phyloP scores from a whole-genome alignment of 2,329 filamentous ascomycete genomes.

The Stromatinia cepivora region DNA sequence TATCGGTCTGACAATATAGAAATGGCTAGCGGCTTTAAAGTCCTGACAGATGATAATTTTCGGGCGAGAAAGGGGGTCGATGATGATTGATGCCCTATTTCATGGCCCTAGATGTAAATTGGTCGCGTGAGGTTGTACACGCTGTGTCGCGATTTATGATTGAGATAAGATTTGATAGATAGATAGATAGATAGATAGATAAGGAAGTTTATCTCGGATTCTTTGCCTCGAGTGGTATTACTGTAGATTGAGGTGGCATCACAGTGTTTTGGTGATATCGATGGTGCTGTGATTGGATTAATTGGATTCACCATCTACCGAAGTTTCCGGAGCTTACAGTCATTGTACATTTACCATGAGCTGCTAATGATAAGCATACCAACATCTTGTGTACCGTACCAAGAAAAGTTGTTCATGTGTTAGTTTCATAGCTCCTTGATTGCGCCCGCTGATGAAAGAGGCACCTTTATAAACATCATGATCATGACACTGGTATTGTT shows the following conservation, averaged over 20 bases:
- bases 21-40: not conserved
- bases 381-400: not conserved
- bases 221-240: not conserved
- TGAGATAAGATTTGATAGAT: too few relatives aligned
- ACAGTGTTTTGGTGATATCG: not conserved
- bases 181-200: not conserved
- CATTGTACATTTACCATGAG: not conserved
- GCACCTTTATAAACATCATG: not conserved
- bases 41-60: not conserved
- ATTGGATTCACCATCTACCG: not conserved
- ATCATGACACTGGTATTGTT: not conserved
- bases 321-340: not conserved
- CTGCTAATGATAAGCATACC: not conserved
- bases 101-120: not conserved
- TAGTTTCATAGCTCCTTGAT: not conserved
- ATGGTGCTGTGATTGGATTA: not conserved
- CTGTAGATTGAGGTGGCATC: not conserved
- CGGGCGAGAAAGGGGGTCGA: not conserved
- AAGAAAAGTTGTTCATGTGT: not conserved
- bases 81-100: not conserved
- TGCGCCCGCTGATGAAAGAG: not conserved
- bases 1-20: not conserved
- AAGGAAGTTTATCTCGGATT: not conserved
- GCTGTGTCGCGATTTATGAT: too few relatives aligned
- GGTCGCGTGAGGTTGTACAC: slow-evolving; percentile 1